These are phyloP conservation scores for Carallia pectinifolia DNA, from an alignment of 345 rosid species.

Conservation along the genomic window DNA sequence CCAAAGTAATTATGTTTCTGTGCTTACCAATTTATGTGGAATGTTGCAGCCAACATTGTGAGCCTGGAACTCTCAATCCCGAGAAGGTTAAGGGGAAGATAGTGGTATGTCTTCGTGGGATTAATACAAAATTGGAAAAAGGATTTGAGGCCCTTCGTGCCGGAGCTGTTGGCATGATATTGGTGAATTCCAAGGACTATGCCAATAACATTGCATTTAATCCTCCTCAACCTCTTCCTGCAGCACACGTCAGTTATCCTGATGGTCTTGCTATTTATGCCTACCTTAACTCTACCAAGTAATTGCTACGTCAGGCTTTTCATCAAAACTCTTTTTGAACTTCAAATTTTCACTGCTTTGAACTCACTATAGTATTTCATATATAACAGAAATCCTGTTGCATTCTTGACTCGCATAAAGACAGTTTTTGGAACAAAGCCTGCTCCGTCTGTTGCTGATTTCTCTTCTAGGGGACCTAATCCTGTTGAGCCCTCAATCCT, in stretches of 20 bases:
- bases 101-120: conserved; percentile 42
- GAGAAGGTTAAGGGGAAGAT: conserved; percentile 62
- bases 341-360: not conserved
- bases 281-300: conserved; percentile 50
- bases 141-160: conserved; percentile 36
- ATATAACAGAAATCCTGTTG: conserved; percentile 32
- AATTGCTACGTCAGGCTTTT: not conserved
- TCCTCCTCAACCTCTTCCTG: conserved; percentile 47
- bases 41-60: conserved; percentile 14
- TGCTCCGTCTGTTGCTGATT: conserved; percentile 29
- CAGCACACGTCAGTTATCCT: conserved; percentile 34
- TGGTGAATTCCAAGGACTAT: conserved; percentile 29
- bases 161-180: conserved; percentile 57
- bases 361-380: not conserved
- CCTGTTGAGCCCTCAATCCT: conserved; percentile 34
- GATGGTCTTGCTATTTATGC: conserved; percentile 37
- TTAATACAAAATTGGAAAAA: conserved; percentile 25
- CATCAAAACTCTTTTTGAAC: not conserved
- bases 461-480: conserved; percentile 45
- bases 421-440: conserved; percentile 15
- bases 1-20: not conserved
- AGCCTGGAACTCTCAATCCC: conserved; percentile 44
- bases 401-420: conserved; percentile 15
- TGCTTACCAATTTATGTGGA: not conserved
- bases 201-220: conserved; percentile 34